Percentiles rank a stretch among this genome's conserved stretches.
Evolutionary conservation across 345 rosid genomes (phyloP).

Genomic region (Salix exigua): DNA sequence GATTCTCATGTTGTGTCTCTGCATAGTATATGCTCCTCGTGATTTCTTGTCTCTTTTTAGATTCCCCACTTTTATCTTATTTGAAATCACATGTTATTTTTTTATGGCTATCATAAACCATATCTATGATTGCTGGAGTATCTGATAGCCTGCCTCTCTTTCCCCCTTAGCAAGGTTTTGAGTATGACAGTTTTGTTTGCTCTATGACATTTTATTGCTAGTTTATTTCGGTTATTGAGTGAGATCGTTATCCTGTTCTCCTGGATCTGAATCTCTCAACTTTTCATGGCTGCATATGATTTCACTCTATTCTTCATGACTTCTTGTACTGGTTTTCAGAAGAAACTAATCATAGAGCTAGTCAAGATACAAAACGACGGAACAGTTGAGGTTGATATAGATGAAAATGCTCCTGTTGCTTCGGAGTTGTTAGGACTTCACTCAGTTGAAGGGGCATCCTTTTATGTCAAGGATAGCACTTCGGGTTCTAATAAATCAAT

Average conservation of each 20-base stretch:
- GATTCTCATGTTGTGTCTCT: not conserved
- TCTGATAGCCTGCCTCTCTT: not conserved
- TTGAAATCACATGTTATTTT: not conserved
- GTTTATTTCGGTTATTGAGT: not conserved
- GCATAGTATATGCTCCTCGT: not conserved
- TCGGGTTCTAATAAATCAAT: conserved; percentile 49
- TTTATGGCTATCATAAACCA: not conserved
- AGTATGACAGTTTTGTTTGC: not conserved
- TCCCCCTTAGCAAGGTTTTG: not conserved
- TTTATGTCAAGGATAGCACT: conserved; percentile 35
- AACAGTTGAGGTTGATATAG: conserved; percentile 84
- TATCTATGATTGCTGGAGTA: not conserved
- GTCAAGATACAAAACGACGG: conserved; percentile 92
- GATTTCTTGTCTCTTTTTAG: not conserved
- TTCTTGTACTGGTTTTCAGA: conserved; percentile 39
- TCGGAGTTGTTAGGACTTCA: conserved; percentile 76
- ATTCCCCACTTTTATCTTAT: not conserved
- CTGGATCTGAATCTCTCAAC: not conserved
- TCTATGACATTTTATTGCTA: not conserved
- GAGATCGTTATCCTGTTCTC: not conserved
- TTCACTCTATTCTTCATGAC: conserved; percentile 5
- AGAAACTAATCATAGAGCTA: conserved; percentile 74
- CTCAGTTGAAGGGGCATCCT: conserved; percentile 44
- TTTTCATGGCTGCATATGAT: conserved; percentile 7
- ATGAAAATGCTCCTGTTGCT: conserved; percentile 59